Evolutionary conservation across 495 filamentous ascomycete genomes (phyloP), one percentile per base, ranked within the genome.

Genomic region (Chlorociboria aeruginascens): DNA sequence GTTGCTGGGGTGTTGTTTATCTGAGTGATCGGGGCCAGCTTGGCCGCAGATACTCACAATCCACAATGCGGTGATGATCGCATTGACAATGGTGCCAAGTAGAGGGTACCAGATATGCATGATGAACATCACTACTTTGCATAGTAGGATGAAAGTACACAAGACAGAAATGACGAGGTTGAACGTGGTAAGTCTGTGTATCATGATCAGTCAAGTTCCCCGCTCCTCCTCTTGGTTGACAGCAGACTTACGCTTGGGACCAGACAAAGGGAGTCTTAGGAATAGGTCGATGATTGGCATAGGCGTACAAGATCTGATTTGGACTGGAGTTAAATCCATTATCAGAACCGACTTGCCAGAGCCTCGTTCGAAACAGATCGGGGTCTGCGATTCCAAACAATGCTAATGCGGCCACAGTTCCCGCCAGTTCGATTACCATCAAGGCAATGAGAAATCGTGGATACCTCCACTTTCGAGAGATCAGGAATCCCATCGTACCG

Each of bases 291-390:
- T 89, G 77, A 55, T 94, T 95, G 36, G 87, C 82, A 49, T 77
- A 77, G 13, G 82, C 80, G 59, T 88, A 95, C 17, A 90, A 55
- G 6, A 82, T 69, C 55, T 81, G 71, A 34, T 69, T 70, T 16
- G 89, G 89, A 49, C 78, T 75, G 53, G 86, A 92, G 64, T 94
- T 94, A 73, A 86, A 89, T 42, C 82, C 79, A 56, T 86, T 77
- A 37, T 86, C 71, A 40, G 70, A 73, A 40, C 89, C 89, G 59
- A 92, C 81, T 56, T 79, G 70, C 89, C 89, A 96, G 58, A 95
- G 65, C 45, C 71, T 74, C 7, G 85, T 83, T 16, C 84, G 78
- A 61, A 86, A 95, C 40, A 80, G 65, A 64, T 94, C 74, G 45
- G 88, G 86, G 20, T 79, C 76, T 45, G 86, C 82, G 53, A 96